These are phyloP conservation scores for Grigorovia yakushimaensis DNA, from an alignment of 805 yeast species.

Conservation along the genomic window DNA sequence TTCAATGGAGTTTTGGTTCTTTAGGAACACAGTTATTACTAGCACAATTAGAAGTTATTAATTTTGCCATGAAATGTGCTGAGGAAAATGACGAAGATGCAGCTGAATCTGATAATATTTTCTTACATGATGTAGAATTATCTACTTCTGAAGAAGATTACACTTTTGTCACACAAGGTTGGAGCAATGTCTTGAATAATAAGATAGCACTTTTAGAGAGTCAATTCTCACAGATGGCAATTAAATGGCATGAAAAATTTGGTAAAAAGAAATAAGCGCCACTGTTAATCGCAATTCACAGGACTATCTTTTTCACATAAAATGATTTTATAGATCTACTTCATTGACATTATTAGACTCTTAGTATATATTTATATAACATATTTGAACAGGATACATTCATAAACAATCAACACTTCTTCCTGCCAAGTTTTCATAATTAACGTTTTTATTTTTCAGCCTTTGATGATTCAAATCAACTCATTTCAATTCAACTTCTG, in stretches of 20 bases:
- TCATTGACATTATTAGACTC: neutral
- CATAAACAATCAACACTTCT: too few species aligned
- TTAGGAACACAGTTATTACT: conserved; percentile 12
- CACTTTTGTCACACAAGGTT: conserved; percentile 14
- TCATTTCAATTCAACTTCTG: too few species aligned
- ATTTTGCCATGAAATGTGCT: conserved; percentile 25
- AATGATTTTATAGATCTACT: neutral
- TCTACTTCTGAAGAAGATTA: conserved; percentile 14
- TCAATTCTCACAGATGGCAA: conserved; percentile 12
- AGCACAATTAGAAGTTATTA: conserved; percentile 22
- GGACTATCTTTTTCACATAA: neutral
- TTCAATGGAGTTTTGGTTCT: conserved; percentile 29
- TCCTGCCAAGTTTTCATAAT: too few species aligned
- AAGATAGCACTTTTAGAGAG: conserved; percentile 11
- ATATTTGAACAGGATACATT: neutral
- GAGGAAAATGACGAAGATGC: conserved; percentile 21
- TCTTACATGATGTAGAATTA: conserved; percentile 23
- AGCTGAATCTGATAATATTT: conserved; percentile 24
- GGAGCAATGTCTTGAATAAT: conserved; percentile 17
- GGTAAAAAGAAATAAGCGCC: conserved; percentile 11
- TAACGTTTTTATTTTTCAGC: neutral
- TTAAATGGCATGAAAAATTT: conserved; percentile 19
- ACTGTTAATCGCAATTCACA: neutral
- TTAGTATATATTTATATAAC: neutral
- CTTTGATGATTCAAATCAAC: too few species aligned